These are phyloP conservation scores for Yamadazyma songkhlaensis DNA, from an alignment of 1,139 yeast genomes.

Conservation along the genomic window DNA sequence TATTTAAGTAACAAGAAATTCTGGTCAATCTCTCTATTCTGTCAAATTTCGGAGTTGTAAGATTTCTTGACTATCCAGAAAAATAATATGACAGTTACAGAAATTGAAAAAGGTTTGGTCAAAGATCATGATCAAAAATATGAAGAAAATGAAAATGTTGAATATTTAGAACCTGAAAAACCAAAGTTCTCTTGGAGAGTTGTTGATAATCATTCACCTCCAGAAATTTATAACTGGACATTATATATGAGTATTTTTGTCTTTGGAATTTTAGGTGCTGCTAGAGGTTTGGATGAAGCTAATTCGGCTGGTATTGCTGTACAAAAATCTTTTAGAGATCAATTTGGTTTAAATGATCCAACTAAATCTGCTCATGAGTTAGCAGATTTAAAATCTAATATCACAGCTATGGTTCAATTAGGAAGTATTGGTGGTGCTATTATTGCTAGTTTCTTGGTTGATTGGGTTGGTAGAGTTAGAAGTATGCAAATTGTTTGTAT, in stretches of 20 bases:
- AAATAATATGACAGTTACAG: background rate
- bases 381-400: conserved; percentile 52
- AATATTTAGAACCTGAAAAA: conserved; percentile 7
- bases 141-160: conserved; percentile 1
- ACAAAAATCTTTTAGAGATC: conserved; percentile 39
- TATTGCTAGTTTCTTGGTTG: conserved; percentile 49
- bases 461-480: conserved; percentile 53
- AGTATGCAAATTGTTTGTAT: conserved; percentile 45
- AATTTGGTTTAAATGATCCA: conserved; percentile 47
- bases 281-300: conserved; percentile 65
- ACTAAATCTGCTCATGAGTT: conserved; percentile 30
- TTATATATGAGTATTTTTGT: conserved; percentile 47
- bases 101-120: background rate
- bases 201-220: conserved; percentile 41
- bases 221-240: conserved; percentile 47
- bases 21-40: no score
- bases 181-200: conserved; percentile 25
- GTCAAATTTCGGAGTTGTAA: no score
- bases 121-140: background rate
- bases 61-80: no score
- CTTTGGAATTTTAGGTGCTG: conserved; percentile 58
- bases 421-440: conserved; percentile 60
- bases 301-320: conserved; percentile 40
- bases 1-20: no score
- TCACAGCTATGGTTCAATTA: conserved; percentile 60